Base-by-base conservation (phyloP, 805 yeast genomes). In the Starmera quercuum region DNA sequence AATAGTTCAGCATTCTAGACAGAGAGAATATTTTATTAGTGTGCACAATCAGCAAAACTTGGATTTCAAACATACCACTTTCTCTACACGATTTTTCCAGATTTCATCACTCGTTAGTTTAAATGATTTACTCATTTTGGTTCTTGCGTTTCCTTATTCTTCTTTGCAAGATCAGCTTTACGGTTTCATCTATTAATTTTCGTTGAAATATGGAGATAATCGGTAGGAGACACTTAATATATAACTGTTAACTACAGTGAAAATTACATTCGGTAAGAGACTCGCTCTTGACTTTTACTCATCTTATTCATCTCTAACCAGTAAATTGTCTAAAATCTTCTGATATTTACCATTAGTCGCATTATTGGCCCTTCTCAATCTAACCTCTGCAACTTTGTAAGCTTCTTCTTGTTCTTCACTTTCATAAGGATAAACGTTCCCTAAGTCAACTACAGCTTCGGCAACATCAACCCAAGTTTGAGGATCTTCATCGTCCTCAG, bases 1-100 rank as follows among this genome's bases (percentile, higher is more conserved):
- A 92, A 85, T 33, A 92, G 68, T 59, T 92, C 98, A 2, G 95
- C 80, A 54, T 88, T 92, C n/a, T n/a, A n/a, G n/a, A n/a, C n/a
- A n/a, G n/a, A 47, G 28, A 30, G 41, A 11, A 27, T 31, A 42
- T 10, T 15, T 14, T 20, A 50, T 46, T 33, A 30, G 36, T 24
- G 31, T 17, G 12, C 33, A 17, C 15, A 11, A 14, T 26, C 20
- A 14, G 15, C 5, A 17, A 33, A 33, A 25, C 9, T 13, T 26
- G 14, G 24, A 26, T 15, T 11, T 6, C 16, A 13, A 20, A 7
- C n/a, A n/a, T n/a, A n/a, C n/a, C 38, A 90, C 78, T 58, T 90
- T 90, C 47, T 86, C 95, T 27, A 82, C 83, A 45, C 73, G 73
- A 51, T 75, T 80, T 59, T 84, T 86, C 96, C 97, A 90, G 31